Percentiles rank a stretch among this genome's conserved stretches.
Evolutionary conservation across 495 filamentous ascomycete species (phyloP).

Genomic region (Gamarada debralockiae): DNA sequence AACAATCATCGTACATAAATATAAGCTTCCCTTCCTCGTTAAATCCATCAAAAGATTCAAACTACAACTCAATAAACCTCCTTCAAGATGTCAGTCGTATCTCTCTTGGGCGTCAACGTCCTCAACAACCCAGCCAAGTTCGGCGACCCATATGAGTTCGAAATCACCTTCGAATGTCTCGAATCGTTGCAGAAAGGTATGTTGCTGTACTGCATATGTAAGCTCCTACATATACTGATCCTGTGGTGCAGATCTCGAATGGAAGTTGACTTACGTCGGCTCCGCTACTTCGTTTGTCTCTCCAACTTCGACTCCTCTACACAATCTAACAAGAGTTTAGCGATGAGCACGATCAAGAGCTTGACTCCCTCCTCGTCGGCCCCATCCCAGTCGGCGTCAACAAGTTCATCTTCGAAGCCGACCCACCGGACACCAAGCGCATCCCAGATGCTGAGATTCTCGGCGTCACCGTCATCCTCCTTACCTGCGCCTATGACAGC

Average conservation of each 20-base stretch:
- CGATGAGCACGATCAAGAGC: constrained; percentile 95
- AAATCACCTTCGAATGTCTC: constrained; percentile 98
- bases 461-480: constrained; percentile 93
- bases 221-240: neutral
- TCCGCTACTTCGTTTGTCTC: constrained; percentile 85
- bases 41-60: neutral
- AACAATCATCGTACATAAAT: neutral
- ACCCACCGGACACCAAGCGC: constrained; percentile 79
- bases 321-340: constrained; percentile 39
- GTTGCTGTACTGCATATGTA: constrained; percentile 3
- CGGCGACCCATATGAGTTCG: constrained; percentile 84
- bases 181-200: constrained; percentile 88
- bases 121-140: constrained; percentile 95
- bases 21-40: neutral
- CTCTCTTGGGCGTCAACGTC: constrained; percentile 89
- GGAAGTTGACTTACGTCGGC: constrained; percentile 98
- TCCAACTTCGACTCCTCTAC: neutral
- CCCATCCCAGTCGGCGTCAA: constrained; percentile 96
- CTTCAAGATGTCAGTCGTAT: constrained; percentile 88
- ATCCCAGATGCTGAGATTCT: constrained; percentile 94
- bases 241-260: constrained; percentile 77
- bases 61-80: neutral
- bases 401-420: constrained; percentile 97
- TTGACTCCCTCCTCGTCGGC: constrained; percentile 92
- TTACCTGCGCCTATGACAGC: constrained; percentile 94